Evolutionary conservation across 163 green algal genomes (phyloP).

Genomic region (Chlamydomonas reinhardtii): DNA sequence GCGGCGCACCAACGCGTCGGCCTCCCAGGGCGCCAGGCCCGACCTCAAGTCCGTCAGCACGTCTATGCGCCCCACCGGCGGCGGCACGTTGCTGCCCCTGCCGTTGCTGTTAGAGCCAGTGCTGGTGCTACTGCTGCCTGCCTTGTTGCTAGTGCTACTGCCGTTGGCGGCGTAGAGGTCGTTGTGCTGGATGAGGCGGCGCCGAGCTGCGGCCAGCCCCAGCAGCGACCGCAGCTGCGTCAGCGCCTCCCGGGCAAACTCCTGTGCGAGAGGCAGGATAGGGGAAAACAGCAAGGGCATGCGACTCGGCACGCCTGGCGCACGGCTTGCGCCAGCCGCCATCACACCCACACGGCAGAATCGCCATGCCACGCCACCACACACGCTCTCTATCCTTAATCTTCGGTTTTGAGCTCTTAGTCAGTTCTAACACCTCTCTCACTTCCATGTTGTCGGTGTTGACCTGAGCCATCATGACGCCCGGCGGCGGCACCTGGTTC

Average conservation of each 20-base stretch:
- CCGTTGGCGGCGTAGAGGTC: not conserved
- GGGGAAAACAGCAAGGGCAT: no score
- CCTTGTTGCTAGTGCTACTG: not conserved
- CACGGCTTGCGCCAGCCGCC: no score
- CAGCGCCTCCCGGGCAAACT: conserved; percentile 52
- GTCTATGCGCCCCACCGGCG: not conserved
- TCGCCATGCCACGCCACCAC: no score
- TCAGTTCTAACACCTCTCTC: no score
- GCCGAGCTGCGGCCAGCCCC: conserved; percentile 47
- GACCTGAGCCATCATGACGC: not conserved
- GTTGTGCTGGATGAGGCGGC: not conserved
- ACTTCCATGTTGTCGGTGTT: conserved; percentile 6
- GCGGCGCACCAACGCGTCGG: conserved; percentile 66
- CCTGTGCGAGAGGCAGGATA: not conserved
- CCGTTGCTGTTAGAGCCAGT: no score
- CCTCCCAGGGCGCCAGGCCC: conserved; percentile 72
- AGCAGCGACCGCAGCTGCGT: conserved; percentile 68
- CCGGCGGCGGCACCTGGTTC: conserved; percentile 23
- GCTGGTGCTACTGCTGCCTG: not conserved
- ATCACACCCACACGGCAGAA: no score
- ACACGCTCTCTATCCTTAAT: no score
- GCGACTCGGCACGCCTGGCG: no score
- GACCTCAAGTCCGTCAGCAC: conserved; percentile 41
- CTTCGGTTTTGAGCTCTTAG: no score
- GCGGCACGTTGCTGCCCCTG: not conserved